Percentiles rank a stretch among this genome's conserved stretches.
phyloP scores from a whole-genome alignment of 148 eudicot genomes.

The Diospyros kaki region DNA sequence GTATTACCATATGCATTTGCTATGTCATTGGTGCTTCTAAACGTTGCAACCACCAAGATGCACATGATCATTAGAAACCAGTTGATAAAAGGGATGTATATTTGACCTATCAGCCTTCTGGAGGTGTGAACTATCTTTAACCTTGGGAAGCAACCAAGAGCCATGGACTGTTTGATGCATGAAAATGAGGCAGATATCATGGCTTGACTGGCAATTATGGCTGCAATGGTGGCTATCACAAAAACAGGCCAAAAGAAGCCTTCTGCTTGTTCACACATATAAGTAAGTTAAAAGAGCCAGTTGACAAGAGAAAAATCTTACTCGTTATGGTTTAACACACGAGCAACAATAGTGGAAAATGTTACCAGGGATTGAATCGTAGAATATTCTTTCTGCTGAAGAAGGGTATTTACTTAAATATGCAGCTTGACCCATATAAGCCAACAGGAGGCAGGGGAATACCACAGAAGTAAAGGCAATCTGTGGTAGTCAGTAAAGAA shows the following conservation, averaged over 20 bases:
- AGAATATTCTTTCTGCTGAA: conserved; percentile 57
- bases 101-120: conserved; percentile 81
- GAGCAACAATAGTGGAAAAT: not conserved
- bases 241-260: conserved; percentile 91
- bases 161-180: conserved; percentile 81
- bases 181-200: conserved; percentile 99
- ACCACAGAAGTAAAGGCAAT: conserved; percentile 84
- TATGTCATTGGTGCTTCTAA: conserved; percentile 72
- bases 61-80: conserved; percentile 96
- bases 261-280: conserved; percentile 33
- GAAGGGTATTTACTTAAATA: conserved; percentile 58
- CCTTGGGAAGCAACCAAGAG: conserved; percentile 93
- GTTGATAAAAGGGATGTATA: conserved; percentile 91
- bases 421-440: conserved; percentile 97
- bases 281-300: conserved; percentile 2
- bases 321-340: not conserved
- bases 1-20: conserved; percentile 85
- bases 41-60: conserved; percentile 74
- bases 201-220: conserved; percentile 93
- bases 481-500: conserved; percentile 33
- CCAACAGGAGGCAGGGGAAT: conserved; percentile 91
- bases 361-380: conserved; percentile 82
- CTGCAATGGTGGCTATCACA: conserved; percentile 86
- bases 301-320: not conserved
- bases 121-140: conserved; percentile 91